Conservation (phyloP, 2,329 filamentous ascomycete species). For the Colletotrichum cuscutae region DNA sequence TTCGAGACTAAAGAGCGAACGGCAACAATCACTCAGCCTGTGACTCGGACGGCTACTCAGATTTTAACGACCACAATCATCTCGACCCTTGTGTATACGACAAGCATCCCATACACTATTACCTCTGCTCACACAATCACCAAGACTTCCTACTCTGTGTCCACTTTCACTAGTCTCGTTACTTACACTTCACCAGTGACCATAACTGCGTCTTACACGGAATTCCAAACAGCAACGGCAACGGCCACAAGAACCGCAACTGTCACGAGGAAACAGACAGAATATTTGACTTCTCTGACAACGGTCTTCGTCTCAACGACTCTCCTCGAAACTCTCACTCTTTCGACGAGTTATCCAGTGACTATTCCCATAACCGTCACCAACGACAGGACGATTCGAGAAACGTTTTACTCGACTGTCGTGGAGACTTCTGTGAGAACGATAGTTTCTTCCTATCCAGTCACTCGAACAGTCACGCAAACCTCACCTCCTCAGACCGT, state of each 20-base stretch:
- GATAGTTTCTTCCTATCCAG: background rate
- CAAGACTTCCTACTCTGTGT: conserved; percentile 21
- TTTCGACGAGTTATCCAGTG: conserved; percentile 35
- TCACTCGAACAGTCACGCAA: no score
- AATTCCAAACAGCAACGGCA: conserved; percentile 19
- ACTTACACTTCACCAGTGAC: conserved; percentile 16
- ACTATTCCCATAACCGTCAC: conserved; percentile 36
- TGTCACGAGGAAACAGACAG: conserved; percentile 19
- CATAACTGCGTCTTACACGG: conserved; percentile 34
- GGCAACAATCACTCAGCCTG: conserved; percentile 25
- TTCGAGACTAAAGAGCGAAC: background rate
- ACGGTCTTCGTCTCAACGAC: conserved; percentile 27
- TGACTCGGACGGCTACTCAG: conserved; percentile 29
- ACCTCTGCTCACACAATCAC: conserved; percentile 28
- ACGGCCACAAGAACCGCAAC: conserved; percentile 19
- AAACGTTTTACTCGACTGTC: conserved; percentile 21
- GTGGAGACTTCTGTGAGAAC: conserved; percentile 15
- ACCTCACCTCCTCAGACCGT: no score
- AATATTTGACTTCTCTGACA: conserved; percentile 13
- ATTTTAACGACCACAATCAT: conserved; percentile 25
- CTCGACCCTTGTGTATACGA: conserved; percentile 32
- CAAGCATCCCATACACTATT: conserved; percentile 31
- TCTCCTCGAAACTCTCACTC: conserved; percentile 30
- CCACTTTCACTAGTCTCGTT: conserved; percentile 8
- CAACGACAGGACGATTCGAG: conserved; percentile 18